These are phyloP conservation scores for Pseudopediastrum boryanum DNA, from an alignment of 139 green algal species.

Conservation along the genomic window DNA sequence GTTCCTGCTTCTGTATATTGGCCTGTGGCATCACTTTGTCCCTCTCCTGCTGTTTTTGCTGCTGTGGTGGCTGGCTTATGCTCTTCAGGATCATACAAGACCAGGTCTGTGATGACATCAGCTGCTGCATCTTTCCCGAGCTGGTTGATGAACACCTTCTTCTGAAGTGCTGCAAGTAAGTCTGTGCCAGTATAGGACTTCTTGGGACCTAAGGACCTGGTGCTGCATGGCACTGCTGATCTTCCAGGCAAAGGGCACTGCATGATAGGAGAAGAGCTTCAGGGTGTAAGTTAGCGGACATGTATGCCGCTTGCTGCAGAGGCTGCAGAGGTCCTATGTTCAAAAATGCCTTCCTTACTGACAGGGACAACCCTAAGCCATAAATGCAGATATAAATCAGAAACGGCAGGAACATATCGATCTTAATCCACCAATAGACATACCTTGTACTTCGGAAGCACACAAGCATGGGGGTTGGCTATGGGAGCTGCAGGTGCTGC, in stretches of 20 bases:
- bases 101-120: conserved; percentile 1
- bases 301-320: too few species aligned
- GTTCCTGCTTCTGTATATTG: neutral
- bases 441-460: too few species aligned
- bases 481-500: too few species aligned
- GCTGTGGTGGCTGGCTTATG: neutral
- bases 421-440: too few species aligned
- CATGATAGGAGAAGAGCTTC: neutral
- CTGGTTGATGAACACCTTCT: neutral
- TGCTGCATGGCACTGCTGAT: neutral
- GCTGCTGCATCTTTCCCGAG: neutral
- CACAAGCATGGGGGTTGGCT: too few species aligned
- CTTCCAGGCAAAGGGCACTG: conserved; percentile 15
- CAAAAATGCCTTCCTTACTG: too few species aligned
- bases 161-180: conserved; percentile 11
- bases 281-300: too few species aligned
- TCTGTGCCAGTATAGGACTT: conserved; percentile 27
- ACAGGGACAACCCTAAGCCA: too few species aligned
- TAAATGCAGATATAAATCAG: too few species aligned
- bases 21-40: neutral
- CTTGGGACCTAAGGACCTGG: conserved; percentile 22
- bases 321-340: neutral
- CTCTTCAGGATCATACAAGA: conserved; percentile 37
- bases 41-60: neutral
- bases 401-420: too few species aligned